phyloP scores from a whole-genome alignment of 2,329 filamentous ascomycete genomes.

The Claviceps spartinae region DNA sequence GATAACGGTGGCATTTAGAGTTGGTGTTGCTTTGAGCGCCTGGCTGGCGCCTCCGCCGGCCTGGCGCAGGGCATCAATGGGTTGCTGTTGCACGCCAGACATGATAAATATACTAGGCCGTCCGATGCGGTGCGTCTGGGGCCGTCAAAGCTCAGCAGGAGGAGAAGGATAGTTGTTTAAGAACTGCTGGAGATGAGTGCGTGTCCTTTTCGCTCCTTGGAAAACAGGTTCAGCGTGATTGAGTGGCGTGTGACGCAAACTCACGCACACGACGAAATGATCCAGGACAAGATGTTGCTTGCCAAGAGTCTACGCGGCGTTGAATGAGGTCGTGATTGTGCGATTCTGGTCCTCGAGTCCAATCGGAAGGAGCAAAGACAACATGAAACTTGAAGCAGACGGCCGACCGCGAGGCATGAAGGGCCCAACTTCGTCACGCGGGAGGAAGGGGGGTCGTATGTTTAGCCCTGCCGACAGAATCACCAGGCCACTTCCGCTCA shows the following conservation, averaged over 20 bases:
- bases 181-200: background rate
- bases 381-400: background rate
- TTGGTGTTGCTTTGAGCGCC: constrained; percentile 25
- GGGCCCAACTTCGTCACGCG: background rate
- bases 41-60: constrained; percentile 35
- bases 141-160: background rate
- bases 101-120: background rate
- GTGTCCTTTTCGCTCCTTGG: background rate
- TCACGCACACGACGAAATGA: background rate
- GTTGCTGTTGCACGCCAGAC: constrained; percentile 2
- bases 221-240: background rate
- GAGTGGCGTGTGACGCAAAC: background rate
- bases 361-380: background rate
- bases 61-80: constrained; percentile 21
- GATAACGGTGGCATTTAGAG: constrained; percentile 27
- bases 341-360: background rate
- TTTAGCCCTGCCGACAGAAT: too few species aligned
- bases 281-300: background rate
- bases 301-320: background rate
- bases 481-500: too few species aligned
- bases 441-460: background rate
- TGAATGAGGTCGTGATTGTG: background rate
- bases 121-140: background rate
- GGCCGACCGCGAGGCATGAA: background rate
- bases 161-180: background rate